phyloP scores from a whole-genome alignment of 768 basidiomycete genomes.

The Auriscalpium vulgare region DNA sequence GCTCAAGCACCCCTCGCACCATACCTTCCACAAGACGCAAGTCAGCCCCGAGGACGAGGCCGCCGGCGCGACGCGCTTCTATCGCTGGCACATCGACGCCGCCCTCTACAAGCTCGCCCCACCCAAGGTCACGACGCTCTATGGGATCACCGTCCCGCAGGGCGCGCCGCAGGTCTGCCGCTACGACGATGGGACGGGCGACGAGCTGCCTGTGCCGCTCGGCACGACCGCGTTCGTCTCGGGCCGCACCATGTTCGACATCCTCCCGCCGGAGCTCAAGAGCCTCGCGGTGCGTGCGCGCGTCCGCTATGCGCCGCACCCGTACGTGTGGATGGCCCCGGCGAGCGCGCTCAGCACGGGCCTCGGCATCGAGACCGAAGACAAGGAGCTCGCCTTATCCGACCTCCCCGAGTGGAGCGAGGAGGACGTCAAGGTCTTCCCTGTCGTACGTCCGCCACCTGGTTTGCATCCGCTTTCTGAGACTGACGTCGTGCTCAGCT shows the following conservation, averaged over 20 bases:
- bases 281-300: constrained; percentile 66
- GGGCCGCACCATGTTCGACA: constrained; percentile 76
- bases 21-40: constrained; percentile 72
- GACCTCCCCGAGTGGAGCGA: constrained; percentile 84
- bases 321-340: constrained; percentile 83
- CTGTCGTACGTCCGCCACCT: constrained; percentile 36
- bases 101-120: constrained; percentile 70
- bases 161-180: constrained; percentile 55
- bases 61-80: constrained; percentile 70
- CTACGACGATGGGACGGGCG: constrained; percentile 83
- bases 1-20: constrained; percentile 80
- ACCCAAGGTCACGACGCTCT: constrained; percentile 78
- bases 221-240: constrained; percentile 80
- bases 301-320: constrained; percentile 76
- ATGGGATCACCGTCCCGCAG: constrained; percentile 61
- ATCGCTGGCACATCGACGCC: constrained; percentile 88
- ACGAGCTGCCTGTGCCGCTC: constrained; percentile 69
- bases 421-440: constrained; percentile 61
- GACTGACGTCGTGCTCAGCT: constrained; percentile 32
- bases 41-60: constrained; percentile 66
- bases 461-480: not conserved
- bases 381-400: constrained; percentile 50
- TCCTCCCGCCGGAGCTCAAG: constrained; percentile 59
- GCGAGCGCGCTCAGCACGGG: constrained; percentile 67
- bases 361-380: constrained; percentile 72